Evolutionary conservation across 108 stramenopile genomes (phyloP), one percentile per base, ranked within the genome.

Genomic region (Phaeodactylum tricornutum): DNA sequence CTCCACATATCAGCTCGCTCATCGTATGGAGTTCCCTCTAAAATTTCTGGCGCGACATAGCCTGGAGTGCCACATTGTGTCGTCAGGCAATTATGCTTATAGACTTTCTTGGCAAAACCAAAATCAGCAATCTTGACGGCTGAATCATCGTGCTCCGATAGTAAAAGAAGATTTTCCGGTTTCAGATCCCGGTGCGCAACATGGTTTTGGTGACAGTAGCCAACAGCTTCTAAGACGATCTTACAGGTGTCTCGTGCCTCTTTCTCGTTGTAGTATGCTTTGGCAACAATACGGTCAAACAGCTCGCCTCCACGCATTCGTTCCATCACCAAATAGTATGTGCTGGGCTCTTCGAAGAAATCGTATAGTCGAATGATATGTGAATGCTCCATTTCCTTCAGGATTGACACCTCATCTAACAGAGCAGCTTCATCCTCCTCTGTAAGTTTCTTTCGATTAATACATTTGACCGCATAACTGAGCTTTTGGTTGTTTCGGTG

Each of bases 111-210:
- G 15, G 96, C 95, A 54, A 97, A 94, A 21, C 98, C 98, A 71
- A 98, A 98, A 67, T 98, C 98, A 5, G 94, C 94, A 58, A 98
- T 79, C 69, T 98, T 98, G 43, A 98, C 81, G 0, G 64, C 42
- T 11, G 84, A 79, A 55, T 98, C 95, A 44, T 96, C 89, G 22
- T 69, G 47, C 37, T 59, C 69, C 48, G 68, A 74, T 49, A 69
- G 50, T 36, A 96, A 71, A 48, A 97, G 63, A 14, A 97, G 67
- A 69, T 97, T 97, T 71, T 96, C 95, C 9, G 94, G 94, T 70
- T 92, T 92, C 49, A 92, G 63, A 49, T 96, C 93, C 0, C 92
- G 72, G 62, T 94, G 94, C 0, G 92, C 91, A 3, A 98, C 79
- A 44, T 65, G 47, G n/a, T 77, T 56, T 0, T 50, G 26, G 58